A percentile compares a stretch with the other conserved stretches of the same genome.
Conservation (phyloP, 2,329 filamentous ascomycete genomes). For the Xylaria sp. region DNA sequence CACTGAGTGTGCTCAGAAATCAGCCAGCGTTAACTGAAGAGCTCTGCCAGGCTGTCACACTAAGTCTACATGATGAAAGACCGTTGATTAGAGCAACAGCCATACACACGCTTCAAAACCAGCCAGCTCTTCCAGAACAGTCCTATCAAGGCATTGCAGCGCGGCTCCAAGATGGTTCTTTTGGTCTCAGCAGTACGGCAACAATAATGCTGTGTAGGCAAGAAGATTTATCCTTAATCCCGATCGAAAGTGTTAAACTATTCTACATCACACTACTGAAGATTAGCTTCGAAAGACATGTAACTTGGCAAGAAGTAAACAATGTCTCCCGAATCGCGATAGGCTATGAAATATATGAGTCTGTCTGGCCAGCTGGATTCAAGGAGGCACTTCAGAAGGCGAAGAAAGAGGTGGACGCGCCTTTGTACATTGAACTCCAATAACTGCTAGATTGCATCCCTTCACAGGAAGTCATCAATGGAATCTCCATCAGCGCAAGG, state of each 20-base stretch:
- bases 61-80: too few relatives aligned
- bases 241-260: not conserved
- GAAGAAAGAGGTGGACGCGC: not conserved
- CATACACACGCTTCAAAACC: not conserved
- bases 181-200: not conserved
- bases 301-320: not conserved
- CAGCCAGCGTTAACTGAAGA: too few relatives aligned
- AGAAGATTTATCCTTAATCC: not conserved
- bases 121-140: not conserved
- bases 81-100: not conserved
- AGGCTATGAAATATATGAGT: not conserved
- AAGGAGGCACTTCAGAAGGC: not conserved
- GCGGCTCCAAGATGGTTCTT: not conserved
- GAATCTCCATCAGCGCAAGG: too few relatives aligned
- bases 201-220: not conserved
- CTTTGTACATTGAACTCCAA: too few relatives aligned
- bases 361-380: not conserved
- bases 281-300: not conserved
- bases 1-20: too few relatives aligned
- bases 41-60: too few relatives aligned
- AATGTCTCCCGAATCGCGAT: not conserved
- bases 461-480: too few relatives aligned
- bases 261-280: not conserved
- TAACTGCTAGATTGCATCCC: too few relatives aligned
- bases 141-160: not conserved